Base-by-base conservation (phyloP, 345 rosid species). In the Garcia nutans region DNA sequence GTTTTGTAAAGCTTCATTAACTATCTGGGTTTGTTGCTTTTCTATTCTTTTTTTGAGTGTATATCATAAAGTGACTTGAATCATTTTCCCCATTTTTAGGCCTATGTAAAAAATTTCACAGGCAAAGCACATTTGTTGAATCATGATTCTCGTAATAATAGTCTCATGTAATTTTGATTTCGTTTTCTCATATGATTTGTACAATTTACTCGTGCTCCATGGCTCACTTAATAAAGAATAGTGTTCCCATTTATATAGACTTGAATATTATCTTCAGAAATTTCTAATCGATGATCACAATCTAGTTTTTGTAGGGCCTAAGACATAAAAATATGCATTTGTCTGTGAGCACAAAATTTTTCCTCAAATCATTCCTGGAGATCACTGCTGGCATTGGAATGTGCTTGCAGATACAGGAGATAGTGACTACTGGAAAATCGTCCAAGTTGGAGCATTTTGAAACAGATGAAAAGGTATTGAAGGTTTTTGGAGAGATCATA, bases 401-500 rank as follows among this genome's bases (percentile, higher is more conserved):
- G 63, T 75, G 49, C 68, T 58, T 83, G 76, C 90, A 93, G 99
- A 93, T 93, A 79, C 98, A 96, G 82, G 99, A 96, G 89, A 96
- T 96, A 61, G 86, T 89, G 74, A 86, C 91, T 54, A 92, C 93
- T 42, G 95, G 98, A 71, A 93, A 88, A 84, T 72, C 93, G 75
- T 92, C 95, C 67, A 96, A 96, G 89, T 81, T 96, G 88, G 92
- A 96, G 82, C 96, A 96, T 81, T 96, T 93, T 81, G 96, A 93
- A 89, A 85, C 87, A 42, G 97, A 93, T 87, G 98, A 93, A 77
- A 96, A 93, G 98, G 99, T 95, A 83, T 22, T 37, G 24, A 59
- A 66, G 16, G 60, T 79, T 66, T 61, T 67, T 55, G 10, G 5
- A 10, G 31, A 70, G 70, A 68, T 22, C 41, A 10, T 33, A 45